Base-by-base conservation (phyloP, 2,329 filamentous ascomycete genomes). In the Venturia oleaginea region DNA sequence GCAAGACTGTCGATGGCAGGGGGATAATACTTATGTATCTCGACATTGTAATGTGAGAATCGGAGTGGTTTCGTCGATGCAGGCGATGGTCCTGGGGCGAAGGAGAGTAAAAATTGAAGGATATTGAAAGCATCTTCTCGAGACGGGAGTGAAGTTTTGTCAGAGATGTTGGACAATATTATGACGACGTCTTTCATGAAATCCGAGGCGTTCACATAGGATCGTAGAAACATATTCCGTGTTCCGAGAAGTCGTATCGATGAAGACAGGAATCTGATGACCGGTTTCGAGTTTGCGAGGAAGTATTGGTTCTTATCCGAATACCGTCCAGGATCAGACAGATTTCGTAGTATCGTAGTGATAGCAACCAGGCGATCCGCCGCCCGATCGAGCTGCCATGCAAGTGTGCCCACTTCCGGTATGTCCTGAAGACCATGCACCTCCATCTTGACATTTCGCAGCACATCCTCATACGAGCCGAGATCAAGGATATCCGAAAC, bases 161-260 rank as follows among this genome's bases (percentile, higher is more conserved):
- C 86, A 8, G 92, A 87, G 59, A 95, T 85, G 74, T 99, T 97
- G 65, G 93, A 97, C 64, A 99, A 80, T 68, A 96, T 86, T 19
- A 91, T 88, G 65, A 97, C 85, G 37, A 92, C 81, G 74, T 99
- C 94, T 77, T 99, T 99, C 90, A 97, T 96, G 71, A 97, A 93
- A 75, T 99, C 94, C 68, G 97, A 80, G 0, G 90, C 94, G 75
- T 97, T 96, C 71, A 84, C 81, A 68, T 94, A 84, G 3, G 87
- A 91, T 46, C 91, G 86, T 51, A 97, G 78, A 37, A 97, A 83
- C 82, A 93, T 90, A 69, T 91, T 91, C 17, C 92, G 88, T 4
- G 92, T 97, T 37, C 93, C 94, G 17, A 97, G 81, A 68, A 94
- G 90, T 66, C 92, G 84, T 67, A 97, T 92, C 4, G 92, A 84